Base-by-base conservation (phyloP, 345 rosid species). In the Camelina laxa region DNA sequence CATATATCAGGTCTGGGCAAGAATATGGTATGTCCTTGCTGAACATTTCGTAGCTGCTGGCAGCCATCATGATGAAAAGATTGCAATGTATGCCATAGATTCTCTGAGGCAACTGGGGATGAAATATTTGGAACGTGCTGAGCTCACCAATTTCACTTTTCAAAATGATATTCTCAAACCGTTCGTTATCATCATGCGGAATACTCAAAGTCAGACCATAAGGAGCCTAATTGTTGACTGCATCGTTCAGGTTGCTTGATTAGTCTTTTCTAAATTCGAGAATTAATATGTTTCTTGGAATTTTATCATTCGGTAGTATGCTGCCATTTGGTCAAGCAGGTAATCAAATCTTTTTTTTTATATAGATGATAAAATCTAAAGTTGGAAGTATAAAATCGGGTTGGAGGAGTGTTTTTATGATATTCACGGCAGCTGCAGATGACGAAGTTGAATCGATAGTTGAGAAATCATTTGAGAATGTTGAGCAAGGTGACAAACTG, bases 91-190 rank as follows among this genome's bases (percentile, higher is more conserved):
- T 77, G 91, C 97, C 79, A 90, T 92, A 79, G 97, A 92, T 88
- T 92, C 97, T 77, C 87, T 92, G 30, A 84, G 96, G 82, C 97
- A 92, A 88, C 96, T 92, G 55, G 89, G 93, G 21, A 86, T 92
- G 94, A 92, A 92, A 80, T 92, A 92, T 75, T 75, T 92, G 85
- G 97, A 90, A 76, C 92, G 96, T 36, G 90, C 92, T 55, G 97
- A 92, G 74, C 93, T 92, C 60, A 78, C 97, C 74, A 90, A 88
- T 85, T 92, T 92, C 85, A 88, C 92, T 70, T 92, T 90, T 80
- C 97, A 92, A 80, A 92, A 92, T 82, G 97, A 92, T 86, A 92
- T 92, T 79, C 91, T 92, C 75, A 92, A 92, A 73, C 97, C 97
- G 14, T 92, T 92, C 64, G 97, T 92, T 73, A 85, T 92, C 68